Evolutionary conservation across 1,284 basidiomycete genomes (phyloP).

Genomic region (Pisolithus thermaeus): DNA sequence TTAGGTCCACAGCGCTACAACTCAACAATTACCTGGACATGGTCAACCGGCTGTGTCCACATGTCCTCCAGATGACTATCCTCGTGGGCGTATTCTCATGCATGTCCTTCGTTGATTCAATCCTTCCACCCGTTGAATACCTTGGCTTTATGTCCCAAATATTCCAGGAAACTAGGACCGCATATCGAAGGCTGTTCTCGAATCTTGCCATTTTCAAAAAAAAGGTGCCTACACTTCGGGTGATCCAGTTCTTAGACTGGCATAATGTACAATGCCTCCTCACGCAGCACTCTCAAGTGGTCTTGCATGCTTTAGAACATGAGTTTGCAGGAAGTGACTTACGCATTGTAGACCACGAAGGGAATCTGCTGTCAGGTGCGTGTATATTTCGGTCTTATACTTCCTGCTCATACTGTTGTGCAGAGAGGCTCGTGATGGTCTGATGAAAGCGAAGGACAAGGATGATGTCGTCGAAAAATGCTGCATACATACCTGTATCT

Average conservation of each 20-base stretch:
- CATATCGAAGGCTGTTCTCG: constrained; percentile 10
- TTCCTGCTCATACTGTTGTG: neutral
- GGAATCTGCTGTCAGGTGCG: constrained; percentile 19
- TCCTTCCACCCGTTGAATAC: constrained; percentile 15
- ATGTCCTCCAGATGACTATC: constrained; percentile 18
- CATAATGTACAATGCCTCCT: constrained; percentile 17
- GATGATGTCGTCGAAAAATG: no score
- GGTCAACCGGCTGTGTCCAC: constrained; percentile 11
- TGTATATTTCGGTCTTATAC: neutral
- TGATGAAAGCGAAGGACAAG: no score
- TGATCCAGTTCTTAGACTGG: constrained; percentile 18
- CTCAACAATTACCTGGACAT: neutral
- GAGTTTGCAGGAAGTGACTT: constrained; percentile 6
- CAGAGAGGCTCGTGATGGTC: no score
- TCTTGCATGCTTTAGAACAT: constrained; percentile 6
- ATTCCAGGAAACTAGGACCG: constrained; percentile 6
- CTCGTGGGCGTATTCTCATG: constrained; percentile 4
- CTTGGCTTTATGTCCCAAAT: constrained; percentile 11
- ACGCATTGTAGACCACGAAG: constrained; percentile 23
- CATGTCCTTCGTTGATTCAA: neutral
- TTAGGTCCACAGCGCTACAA: neutral
- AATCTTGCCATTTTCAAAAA: constrained; percentile 11
- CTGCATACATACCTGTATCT: no score
- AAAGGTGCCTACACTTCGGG: constrained; percentile 15
- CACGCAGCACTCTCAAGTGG: constrained; percentile 12